These are phyloP conservation scores for Spirogloea muscicola DNA, from an alignment of 139 green algal species.

Conservation along the genomic window DNA sequence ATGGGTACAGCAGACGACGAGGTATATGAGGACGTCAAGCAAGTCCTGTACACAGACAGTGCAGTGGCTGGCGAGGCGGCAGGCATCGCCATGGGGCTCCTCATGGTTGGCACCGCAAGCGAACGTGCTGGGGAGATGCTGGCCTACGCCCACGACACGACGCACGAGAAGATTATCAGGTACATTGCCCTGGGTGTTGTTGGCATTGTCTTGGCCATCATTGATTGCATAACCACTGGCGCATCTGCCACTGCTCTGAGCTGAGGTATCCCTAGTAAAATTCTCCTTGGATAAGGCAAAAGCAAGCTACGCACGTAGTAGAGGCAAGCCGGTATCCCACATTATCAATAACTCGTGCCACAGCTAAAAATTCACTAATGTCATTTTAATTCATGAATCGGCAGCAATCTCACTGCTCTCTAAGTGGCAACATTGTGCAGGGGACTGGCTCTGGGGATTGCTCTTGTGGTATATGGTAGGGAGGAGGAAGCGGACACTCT, in stretches of 20 bases:
- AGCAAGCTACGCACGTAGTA: no score
- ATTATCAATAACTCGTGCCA: no score
- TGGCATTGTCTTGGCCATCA: no score
- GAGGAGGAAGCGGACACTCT: constrained; percentile 90
- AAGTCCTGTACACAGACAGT: constrained; percentile 76
- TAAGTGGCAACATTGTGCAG: constrained; percentile 44
- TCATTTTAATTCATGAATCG: no score
- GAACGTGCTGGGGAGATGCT: constrained; percentile 82
- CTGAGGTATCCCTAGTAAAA: no score
- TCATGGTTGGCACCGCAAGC: constrained; percentile 64
- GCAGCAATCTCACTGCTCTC: no score
- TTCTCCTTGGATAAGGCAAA: no score
- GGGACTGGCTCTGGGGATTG: constrained; percentile 77
- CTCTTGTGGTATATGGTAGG: constrained; percentile 83
- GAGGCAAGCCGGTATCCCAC: no score
- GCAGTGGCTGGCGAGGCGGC: constrained; percentile 75
- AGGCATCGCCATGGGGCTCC: constrained; percentile 86
- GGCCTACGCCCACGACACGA: constrained; percentile 94
- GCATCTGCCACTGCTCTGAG: no score
- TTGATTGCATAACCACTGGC: no score
- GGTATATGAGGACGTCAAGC: constrained; percentile 92
- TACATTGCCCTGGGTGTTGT: no score
- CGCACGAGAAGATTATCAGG: constrained; percentile 91
- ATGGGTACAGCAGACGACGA: constrained; percentile 81
- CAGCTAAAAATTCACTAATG: no score